Base-by-base conservation (phyloP, 768 basidiomycete genomes). In the Tylopilus sp. region DNA sequence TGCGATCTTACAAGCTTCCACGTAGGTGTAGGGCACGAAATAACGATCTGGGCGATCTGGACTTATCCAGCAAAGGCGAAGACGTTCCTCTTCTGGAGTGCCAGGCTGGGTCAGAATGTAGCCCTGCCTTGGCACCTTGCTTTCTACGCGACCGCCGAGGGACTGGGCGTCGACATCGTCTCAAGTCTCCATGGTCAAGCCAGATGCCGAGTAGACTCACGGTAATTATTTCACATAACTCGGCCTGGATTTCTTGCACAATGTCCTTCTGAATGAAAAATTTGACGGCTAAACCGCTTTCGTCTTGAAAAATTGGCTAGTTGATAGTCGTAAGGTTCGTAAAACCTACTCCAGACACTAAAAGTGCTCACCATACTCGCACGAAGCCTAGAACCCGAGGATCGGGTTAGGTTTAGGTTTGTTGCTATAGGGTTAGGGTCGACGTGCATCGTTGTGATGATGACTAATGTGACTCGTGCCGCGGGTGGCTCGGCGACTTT, bases 261-360 rank as follows among this genome's bases (percentile, higher is more conserved):
- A 92, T 74, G 66, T 91, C 88, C 63, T 87, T 89, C 64, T 91
- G 89, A 19, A 92, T 80, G 67, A 91, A 92, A 65, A 92, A 92
- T 63, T 91, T 92, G 76, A 89, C 71, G 3, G 87, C 79, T 47
- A 87, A 68, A 34, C 83, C 84, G 62, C 78, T 81, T 56, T 60
- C 67, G 59, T 87, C 87, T 66, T 88, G 86, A 52, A 90, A 90
- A 53, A 89, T 82, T 43, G 84, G 82, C 86, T 88, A 54, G 28
- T 2, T n/a, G 33, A 31, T 34, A 12, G 30, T 50, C 24, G 44
- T 52, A 50, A 60, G 44, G 33, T 31, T 38, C 36, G 48, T 11
- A 24, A 28, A 44, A 44, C 30, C 22, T 24, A 40, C 14, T 30
- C n/a, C 29, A 17, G n/a, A 28, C 21, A 36, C 6, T 22, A 41